phyloP scores from a whole-genome alignment of 352 stramenopile genomes.

The Blastocystis hominis region DNA sequence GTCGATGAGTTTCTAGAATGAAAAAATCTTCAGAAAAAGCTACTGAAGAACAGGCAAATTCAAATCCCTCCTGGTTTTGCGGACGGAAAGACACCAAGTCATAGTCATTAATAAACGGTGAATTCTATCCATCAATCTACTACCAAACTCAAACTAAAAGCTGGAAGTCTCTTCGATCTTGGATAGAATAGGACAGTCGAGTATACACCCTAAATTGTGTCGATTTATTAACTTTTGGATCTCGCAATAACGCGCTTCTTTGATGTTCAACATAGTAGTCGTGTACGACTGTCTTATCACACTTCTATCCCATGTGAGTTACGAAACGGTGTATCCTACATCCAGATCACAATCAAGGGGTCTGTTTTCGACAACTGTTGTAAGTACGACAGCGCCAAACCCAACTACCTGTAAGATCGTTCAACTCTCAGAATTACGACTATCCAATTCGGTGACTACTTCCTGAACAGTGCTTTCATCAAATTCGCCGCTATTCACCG shows the following conservation, averaged over 20 bases:
- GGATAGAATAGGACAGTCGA: not conserved
- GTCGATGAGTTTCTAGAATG: not conserved
- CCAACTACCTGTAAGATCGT: not conserved
- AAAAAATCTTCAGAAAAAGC: not conserved
- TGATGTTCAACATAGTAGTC: not conserved
- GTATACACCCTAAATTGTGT: not conserved
- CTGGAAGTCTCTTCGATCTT: not conserved
- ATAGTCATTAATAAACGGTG: not conserved
- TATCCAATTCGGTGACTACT: not conserved
- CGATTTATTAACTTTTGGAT: not conserved
- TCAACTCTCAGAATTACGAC: not conserved
- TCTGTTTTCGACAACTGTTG: not conserved
- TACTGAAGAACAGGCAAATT: not conserved
- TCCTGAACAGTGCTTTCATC: not conserved
- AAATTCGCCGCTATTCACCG: not conserved
- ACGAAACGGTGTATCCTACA: not conserved
- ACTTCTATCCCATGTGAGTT: not conserved
- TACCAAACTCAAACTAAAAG: not conserved
- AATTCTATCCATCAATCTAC: not conserved
- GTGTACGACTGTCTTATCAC: not conserved
- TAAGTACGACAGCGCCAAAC: not conserved
- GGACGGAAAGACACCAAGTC: constrained; percentile 31
- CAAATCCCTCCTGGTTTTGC: not conserved
- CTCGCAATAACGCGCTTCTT: not conserved
- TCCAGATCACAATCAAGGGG: not conserved